These are phyloP conservation scores for Ophiostoma himal-ulmi DNA, from an alignment of 2,329 filamentous ascomycete species.

Conservation along the genomic window DNA sequence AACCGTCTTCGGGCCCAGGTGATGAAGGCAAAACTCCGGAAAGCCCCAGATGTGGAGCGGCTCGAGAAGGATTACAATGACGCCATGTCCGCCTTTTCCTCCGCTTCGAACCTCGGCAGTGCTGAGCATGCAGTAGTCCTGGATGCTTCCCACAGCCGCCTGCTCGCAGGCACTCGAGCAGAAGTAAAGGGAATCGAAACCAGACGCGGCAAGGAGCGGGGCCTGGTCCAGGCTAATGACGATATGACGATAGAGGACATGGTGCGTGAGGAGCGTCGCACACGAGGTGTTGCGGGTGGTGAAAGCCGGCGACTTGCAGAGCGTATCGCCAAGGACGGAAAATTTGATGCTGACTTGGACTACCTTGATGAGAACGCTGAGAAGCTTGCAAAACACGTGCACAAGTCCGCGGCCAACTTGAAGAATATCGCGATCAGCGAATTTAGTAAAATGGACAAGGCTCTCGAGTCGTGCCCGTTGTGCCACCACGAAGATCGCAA, in stretches of 20 bases:
- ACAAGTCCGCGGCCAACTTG: slow-evolving; percentile 81
- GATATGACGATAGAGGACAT: slow-evolving; percentile 97
- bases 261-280: slow-evolving; percentile 88
- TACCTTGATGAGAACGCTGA: slow-evolving; percentile 96
- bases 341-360: slow-evolving; percentile 87
- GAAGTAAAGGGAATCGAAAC: slow-evolving; percentile 76
- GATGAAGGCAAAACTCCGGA: slow-evolving; percentile 89
- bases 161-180: slow-evolving; percentile 65
- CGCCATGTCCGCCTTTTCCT: slow-evolving; percentile 56
- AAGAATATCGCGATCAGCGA: slow-evolving; percentile 82
- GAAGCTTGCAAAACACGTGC: slow-evolving; percentile 78
- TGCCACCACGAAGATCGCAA: slow-evolving; percentile 83
- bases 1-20: slow-evolving; percentile 89
- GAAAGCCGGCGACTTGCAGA: slow-evolving; percentile 81
- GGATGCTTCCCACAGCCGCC: slow-evolving; percentile 80
- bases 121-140: slow-evolving; percentile 69
- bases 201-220: slow-evolving; percentile 77
- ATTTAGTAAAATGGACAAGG: slow-evolving; percentile 81
- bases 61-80: slow-evolving; percentile 80
- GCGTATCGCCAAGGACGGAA: slow-evolving; percentile 85
- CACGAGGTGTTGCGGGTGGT: slow-evolving; percentile 67
- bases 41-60: slow-evolving; percentile 65
- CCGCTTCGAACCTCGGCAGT: slow-evolving; percentile 36
- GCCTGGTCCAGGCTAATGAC: slow-evolving; percentile 80
- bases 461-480: slow-evolving; percentile 80